These are phyloP conservation scores for Adiantum capillusveneris DNA, from an alignment of 75 land plant genomes.

Conservation along the genomic window DNA sequence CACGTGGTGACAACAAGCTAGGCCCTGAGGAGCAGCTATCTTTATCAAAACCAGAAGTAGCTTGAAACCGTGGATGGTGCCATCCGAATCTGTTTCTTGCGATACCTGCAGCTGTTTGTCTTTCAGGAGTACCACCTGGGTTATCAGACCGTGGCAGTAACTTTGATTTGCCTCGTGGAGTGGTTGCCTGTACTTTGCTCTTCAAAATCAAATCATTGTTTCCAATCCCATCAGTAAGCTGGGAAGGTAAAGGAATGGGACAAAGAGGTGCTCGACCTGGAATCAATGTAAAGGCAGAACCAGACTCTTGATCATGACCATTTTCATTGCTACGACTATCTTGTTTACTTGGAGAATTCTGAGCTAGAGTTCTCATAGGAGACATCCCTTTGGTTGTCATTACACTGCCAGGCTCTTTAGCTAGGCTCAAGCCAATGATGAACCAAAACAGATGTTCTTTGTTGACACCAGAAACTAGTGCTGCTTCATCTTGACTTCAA, in stretches of 20 bases:
- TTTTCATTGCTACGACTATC: constrained; percentile 42
- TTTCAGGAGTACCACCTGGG: constrained; percentile 30
- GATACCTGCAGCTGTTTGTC: constrained; percentile 11
- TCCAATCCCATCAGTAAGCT: constrained; percentile 11
- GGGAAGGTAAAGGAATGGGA: constrained; percentile 33
- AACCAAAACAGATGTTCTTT: too few relatives aligned
- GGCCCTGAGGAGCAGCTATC: constrained; percentile 2
- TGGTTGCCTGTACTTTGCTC: constrained; percentile 31
- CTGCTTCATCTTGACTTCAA: too few relatives aligned
- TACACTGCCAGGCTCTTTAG: too few relatives aligned
- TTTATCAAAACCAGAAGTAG: constrained; percentile 7
- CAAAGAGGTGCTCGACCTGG: constrained; percentile 37
- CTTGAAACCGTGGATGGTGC: constrained; percentile 14
- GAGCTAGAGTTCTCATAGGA: not conserved
- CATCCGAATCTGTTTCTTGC: constrained; percentile 49
- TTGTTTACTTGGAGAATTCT: constrained; percentile 20
- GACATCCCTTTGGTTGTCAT: constrained; percentile 1
- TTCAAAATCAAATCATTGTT: constrained; percentile 4
- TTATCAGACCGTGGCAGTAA: constrained; percentile 8
- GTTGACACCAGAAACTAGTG: too few relatives aligned
- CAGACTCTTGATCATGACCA: constrained; percentile 19
- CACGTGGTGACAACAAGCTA: constrained; percentile 5
- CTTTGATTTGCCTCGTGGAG: constrained; percentile 28
- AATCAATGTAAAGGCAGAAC: not conserved
- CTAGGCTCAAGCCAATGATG: too few relatives aligned